phyloP scores from a whole-genome alignment of 148 eudicot species.

The Euryodendron excelsum region DNA sequence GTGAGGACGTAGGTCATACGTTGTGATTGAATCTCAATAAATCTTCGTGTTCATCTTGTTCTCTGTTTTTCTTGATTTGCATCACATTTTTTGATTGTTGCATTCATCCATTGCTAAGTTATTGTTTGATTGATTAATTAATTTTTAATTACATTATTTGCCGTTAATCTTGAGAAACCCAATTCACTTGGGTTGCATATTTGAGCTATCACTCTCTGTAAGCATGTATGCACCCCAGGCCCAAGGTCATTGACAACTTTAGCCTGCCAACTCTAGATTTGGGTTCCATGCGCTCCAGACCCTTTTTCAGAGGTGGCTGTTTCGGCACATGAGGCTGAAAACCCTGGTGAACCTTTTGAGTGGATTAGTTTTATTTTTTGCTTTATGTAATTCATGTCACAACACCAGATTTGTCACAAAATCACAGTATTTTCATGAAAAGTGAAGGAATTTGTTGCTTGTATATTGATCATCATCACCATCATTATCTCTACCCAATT shows the following conservation, averaged over 20 bases:
- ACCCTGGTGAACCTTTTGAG: slow-evolving; percentile 34
- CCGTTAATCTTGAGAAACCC: no score
- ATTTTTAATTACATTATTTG: no score
- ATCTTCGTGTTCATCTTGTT: no score
- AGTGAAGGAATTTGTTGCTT: neutral
- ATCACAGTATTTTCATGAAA: neutral
- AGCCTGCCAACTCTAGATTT: slow-evolving; percentile 26
- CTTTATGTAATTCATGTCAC: neutral
- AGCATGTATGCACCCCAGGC: slow-evolving; percentile 28
- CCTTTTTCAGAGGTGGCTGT: slow-evolving; percentile 27
- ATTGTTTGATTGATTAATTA: no score
- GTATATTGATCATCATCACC: neutral
- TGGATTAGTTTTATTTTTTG: neutral
- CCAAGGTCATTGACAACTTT: slow-evolving; percentile 20
- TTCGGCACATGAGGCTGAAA: slow-evolving; percentile 42
- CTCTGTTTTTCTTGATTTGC: no score
- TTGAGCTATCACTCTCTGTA: no score
- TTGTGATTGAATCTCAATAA: no score
- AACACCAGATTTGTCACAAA: neutral
- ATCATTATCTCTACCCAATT: neutral
- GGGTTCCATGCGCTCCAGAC: slow-evolving; percentile 27
- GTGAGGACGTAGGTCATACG: no score
- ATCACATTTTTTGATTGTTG: no score
- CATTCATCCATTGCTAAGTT: no score
- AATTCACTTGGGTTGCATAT: no score